Base-by-base conservation (phyloP, 1,139 yeast species). In the Casaregolazyma lundiana region DNA sequence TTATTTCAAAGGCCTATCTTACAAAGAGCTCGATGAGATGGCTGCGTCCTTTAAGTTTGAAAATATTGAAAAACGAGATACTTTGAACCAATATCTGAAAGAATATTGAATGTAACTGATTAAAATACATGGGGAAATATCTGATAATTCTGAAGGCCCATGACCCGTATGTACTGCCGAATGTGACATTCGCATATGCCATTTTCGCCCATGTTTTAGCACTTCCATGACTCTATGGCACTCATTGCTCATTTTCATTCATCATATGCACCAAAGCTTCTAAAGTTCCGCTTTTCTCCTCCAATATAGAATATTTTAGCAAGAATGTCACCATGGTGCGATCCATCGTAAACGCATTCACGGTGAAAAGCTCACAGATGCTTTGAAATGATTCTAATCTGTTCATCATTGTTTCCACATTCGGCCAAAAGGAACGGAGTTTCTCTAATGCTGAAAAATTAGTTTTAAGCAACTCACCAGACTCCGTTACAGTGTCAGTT, bases 11-110 rank as follows among this genome's bases (percentile, higher is more conserved):
- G 75, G 63, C 15, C 63, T 71, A 52, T 56, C 63, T 11, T 69
- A 65, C 36, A 73, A 71, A 32, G 73, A 72, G 29, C 64, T 73
- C 48, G 77, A 73, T 50, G 76, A 70, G 54, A 62, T 73, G 57
- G 77, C 77, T 35, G 75, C 72, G 35, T 69, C 71, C 36, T 72
- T 72, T 64, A 71, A 72, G 55, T 65, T 72, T 46, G 77, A 72
- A 55, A 71, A 72, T 52, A 61, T 70, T 38, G 53, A 57, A 24
- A 65, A 66, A 58, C 66, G 77, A 53, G 70, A 69, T 32, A 68
- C 67, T 52, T 64, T 72, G 54, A 72, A 71, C 52, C 4, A 17
- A 13, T 39, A 39, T 39, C 18, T 39, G 7, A 32, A 38, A 21
- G 32, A 38, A 17, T 45, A 32, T 30, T 45, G 21, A 26, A n/a